Conservation (phyloP, 2,329 filamentous ascomycete species). For the Exserohilum turcica region DNA sequence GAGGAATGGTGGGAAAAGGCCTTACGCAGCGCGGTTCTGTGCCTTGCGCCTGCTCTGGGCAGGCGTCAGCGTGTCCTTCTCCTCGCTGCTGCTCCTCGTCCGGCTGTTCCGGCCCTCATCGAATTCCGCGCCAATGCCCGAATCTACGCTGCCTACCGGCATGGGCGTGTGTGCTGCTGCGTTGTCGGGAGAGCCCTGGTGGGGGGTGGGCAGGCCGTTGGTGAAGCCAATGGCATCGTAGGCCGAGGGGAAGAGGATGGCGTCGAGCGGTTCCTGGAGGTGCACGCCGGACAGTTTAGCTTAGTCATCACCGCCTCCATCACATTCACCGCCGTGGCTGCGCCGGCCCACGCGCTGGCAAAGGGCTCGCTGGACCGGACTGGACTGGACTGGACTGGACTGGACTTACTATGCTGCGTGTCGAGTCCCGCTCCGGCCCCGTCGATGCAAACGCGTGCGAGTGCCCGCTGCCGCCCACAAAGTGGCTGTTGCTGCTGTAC, state of each 20-base stretch:
- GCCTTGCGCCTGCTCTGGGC: conserved; percentile 66
- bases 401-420: conserved; percentile 42
- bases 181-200: conserved; percentile 42
- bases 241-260: conserved; percentile 36
- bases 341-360: not conserved
- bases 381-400: no score
- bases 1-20: conserved; percentile 20
- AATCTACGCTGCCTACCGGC: conserved; percentile 51
- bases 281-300: conserved; percentile 6
- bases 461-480: conserved; percentile 53
- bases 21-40: conserved; percentile 75
- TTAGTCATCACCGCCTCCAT: conserved; percentile 25
- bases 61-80: conserved; percentile 54
- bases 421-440: conserved; percentile 47
- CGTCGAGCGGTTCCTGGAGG: conserved; percentile 52
- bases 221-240: conserved; percentile 41
- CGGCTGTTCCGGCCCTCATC: conserved; percentile 41
- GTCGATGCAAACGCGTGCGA: conserved; percentile 37
- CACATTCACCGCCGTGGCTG: conserved; percentile 8
- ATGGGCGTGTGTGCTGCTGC: conserved; percentile 35
- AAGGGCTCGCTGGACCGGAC: no score
- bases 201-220: conserved; percentile 34
- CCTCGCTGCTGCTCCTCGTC: conserved; percentile 53
- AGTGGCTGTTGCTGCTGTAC: conserved; percentile 49
- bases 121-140: conserved; percentile 49